These are phyloP conservation scores for Syncephalastrum contaminatum DNA, from an alignment of 371 early-diverging fungal genomes.

Conservation along the genomic window DNA sequence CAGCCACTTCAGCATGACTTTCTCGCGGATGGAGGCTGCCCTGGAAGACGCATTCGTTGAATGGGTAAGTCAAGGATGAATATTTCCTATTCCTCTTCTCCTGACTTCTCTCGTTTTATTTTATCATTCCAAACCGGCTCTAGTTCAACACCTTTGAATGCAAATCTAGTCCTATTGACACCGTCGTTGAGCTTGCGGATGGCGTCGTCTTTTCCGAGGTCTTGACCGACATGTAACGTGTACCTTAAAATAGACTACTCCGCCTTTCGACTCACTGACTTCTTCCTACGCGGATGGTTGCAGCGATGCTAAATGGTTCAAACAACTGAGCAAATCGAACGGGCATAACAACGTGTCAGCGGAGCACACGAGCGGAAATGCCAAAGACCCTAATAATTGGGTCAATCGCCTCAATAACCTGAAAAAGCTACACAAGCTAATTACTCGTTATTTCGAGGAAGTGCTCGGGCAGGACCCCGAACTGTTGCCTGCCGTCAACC, in stretches of 20 bases:
- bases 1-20: conserved; percentile 30
- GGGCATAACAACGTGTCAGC: conserved; percentile 28
- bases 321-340: conserved; percentile 47
- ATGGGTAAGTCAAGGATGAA: conserved; percentile 39
- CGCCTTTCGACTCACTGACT: not conserved
- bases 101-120: not conserved
- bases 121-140: not conserved
- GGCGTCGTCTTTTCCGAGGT: conserved; percentile 80
- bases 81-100: not conserved
- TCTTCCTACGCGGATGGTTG: not conserved
- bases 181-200: conserved; percentile 77
- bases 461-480: conserved; percentile 68
- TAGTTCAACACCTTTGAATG: conserved; percentile 76
- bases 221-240: conserved; percentile 77
- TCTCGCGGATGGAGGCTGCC: conserved; percentile 50
- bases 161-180: conserved; percentile 60
- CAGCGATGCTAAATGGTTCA: conserved; percentile 92
- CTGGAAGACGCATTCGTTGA: conserved; percentile 57
- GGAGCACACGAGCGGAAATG: conserved; percentile 47
- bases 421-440: conserved; percentile 83
- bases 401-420: conserved; percentile 87
- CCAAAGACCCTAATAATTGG: conserved; percentile 68
- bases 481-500: conserved; percentile 58
- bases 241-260: conserved; percentile 1
- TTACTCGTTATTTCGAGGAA: conserved; percentile 87